phyloP scores from a whole-genome alignment of 1,284 basidiomycete species.

The Trichosporon coremiiforme region DNA sequence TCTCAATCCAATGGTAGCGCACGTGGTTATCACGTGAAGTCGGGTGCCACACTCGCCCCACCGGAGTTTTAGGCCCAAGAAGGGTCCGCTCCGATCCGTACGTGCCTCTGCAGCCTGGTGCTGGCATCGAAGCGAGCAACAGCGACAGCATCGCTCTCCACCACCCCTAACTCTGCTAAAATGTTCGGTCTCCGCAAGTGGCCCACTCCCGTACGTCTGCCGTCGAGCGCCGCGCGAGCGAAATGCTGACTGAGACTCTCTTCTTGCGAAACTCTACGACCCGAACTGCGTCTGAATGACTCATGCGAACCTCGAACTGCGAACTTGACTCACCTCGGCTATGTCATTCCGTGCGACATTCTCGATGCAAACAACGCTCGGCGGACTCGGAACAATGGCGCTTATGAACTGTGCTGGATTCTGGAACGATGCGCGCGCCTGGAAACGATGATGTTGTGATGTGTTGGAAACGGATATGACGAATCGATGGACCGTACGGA shows the following conservation, averaged over 20 bases:
- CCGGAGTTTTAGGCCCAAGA: conserved; percentile 16
- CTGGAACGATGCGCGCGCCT: neutral
- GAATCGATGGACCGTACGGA: neutral
- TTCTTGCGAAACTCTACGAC: neutral
- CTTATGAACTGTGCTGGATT: neutral
- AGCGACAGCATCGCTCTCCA: conserved; percentile 2
- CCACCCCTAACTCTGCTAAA: conserved; percentile 20
- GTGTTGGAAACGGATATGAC: neutral
- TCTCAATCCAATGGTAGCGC: neutral
- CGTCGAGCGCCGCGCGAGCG: neutral
- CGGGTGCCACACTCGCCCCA: conserved; percentile 13
- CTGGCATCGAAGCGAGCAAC: conserved; percentile 2
- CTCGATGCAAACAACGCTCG: neutral
- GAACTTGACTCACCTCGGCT: neutral
- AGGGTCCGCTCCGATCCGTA: conserved; percentile 16
- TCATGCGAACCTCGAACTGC: neutral
- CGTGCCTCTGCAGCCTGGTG: conserved; percentile 9
- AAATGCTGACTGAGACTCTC: conserved; percentile 23
- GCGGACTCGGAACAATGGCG: neutral
- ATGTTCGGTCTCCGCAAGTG: conserved; percentile 56
- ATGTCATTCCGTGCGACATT: neutral
- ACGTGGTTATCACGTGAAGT: neutral
- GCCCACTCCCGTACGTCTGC: conserved; percentile 50
- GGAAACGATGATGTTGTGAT: neutral
- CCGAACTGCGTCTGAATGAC: neutral